Percentiles rank a stretch among this genome's conserved stretches.
These are phyloP conservation scores for Tulasnella sp. DNA, from an alignment of 768 basidiomycete genomes.

Conservation along the genomic window DNA sequence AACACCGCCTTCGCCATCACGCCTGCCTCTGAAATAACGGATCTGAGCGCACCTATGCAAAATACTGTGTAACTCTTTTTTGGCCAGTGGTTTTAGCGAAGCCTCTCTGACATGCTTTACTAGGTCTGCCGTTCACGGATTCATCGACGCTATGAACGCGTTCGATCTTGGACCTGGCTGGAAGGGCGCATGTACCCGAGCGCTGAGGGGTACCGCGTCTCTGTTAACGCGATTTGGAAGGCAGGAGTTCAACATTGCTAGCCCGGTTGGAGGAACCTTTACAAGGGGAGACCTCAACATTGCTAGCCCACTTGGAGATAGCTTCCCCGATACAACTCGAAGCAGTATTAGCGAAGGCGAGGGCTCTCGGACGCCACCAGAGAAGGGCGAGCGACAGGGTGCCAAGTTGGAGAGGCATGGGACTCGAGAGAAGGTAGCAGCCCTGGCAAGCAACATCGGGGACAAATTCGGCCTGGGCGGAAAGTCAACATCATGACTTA, in stretches of 20 bases:
- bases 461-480: neutral
- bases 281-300: neutral
- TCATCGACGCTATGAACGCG: neutral
- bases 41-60: neutral
- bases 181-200: neutral
- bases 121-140: neutral
- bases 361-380: neutral
- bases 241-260: neutral
- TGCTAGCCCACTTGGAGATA: neutral
- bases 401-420: neutral
- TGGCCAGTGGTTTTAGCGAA: neutral
- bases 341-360: neutral
- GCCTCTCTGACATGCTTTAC: neutral
- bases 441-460: neutral
- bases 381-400: too few relatives aligned
- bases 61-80: neutral
- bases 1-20: neutral
- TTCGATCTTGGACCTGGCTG: neutral
- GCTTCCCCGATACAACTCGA: neutral
- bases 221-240: neutral
- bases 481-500: neutral
- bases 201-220: neutral
- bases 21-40: neutral
- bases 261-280: neutral
- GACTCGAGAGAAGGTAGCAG: neutral